These are phyloP conservation scores for Arabidopsis arenosa DNA, from an alignment of 345 rosid genomes.

Conservation along the genomic window DNA sequence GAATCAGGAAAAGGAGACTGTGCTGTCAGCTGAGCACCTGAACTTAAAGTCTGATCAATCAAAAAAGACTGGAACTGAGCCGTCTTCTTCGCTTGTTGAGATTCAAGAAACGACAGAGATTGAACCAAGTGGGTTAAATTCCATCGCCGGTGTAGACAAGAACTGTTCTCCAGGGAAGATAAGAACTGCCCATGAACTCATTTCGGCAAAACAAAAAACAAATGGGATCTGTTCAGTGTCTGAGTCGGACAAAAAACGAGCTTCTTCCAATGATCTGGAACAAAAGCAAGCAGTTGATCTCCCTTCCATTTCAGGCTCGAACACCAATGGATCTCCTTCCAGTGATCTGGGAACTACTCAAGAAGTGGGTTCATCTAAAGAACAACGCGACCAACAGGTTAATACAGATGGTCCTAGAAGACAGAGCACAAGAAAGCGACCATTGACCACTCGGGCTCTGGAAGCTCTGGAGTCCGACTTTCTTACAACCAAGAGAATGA, in stretches of 20 bases:
- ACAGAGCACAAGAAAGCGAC: conserved; percentile 76
- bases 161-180: conserved; percentile 31
- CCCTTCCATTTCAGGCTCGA: conserved; percentile 23
- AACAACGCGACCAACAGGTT: conserved; percentile 27
- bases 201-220: conserved; percentile 39
- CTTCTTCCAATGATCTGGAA: conserved; percentile 19
- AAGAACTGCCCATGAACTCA: conserved; percentile 31
- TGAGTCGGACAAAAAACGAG: conserved; percentile 26
- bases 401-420: conserved; percentile 52
- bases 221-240: conserved; percentile 29
- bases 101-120: conserved; percentile 38
- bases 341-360: conserved; percentile 22
- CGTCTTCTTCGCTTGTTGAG: conserved; percentile 45
- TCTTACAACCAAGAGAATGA: conserved; percentile 49
- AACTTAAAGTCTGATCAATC: conserved; percentile 37
- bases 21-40: conserved; percentile 22
- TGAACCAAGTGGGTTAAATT: conserved; percentile 29
- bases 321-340: conserved; percentile 20
- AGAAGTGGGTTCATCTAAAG: conserved; percentile 37
- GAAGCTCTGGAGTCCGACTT: conserved; percentile 72
- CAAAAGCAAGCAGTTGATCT: conserved; percentile 32
- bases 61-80: conserved; percentile 35
- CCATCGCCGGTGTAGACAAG: conserved; percentile 21
- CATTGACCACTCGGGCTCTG: conserved; percentile 65
- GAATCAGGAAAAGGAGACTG: conserved; percentile 32